Evolutionary conservation across 176 grass and related monocot genomes (phyloP), one percentile per base, ranked within the genome.

Genomic region (Oryza longistaminata): DNA sequence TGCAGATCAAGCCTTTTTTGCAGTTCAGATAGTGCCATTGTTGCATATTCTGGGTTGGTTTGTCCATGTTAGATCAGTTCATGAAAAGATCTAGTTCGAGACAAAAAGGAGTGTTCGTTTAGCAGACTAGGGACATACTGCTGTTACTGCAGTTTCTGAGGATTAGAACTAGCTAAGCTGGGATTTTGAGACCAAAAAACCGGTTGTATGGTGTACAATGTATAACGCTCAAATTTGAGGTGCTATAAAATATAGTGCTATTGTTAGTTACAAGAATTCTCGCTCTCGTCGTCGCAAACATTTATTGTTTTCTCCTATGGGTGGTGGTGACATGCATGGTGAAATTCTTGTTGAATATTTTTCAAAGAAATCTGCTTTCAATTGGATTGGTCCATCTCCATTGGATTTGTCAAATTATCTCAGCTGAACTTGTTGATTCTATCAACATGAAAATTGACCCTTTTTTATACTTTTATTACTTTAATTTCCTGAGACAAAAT

Each of bases 171-270:
- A 73, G 81, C 7, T 25, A 24, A 45, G 8, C 43, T 64, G 76
- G 29, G 15, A 42, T 65, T 29, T 16, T 66, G 58, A 50, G 81
- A 50, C 58, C n/a, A 8, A 77, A 55, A 29, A 37, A 21, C 52
- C 45, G 12, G 26, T 68, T 25, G 65, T 67, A 66, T 83, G 77
- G 52, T 77, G 88, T 81, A 81, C 76, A 26, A 46, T 82, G 82
- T 52, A 62, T 31, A 40, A 83, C 27, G 69, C 81, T 75, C 80
- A 64, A 79, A 48, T 73, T 40, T 65, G 53, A 60, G 71, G 66
- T 77, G 68, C 43, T 78, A 82, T 80, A 42, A 65, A 90, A 33
- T 25, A 66, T 81, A 75, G 74, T 70, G 75, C 39, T 83, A 82
- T 69, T 74, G 42, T 10, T 78, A 60, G 73, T 66, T 39, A 40